Percentiles rank a stretch among this genome's conserved stretches.
phyloP scores from a whole-genome alignment of 1,284 basidiomycete genomes.

The Gymnopus androsaceus region DNA sequence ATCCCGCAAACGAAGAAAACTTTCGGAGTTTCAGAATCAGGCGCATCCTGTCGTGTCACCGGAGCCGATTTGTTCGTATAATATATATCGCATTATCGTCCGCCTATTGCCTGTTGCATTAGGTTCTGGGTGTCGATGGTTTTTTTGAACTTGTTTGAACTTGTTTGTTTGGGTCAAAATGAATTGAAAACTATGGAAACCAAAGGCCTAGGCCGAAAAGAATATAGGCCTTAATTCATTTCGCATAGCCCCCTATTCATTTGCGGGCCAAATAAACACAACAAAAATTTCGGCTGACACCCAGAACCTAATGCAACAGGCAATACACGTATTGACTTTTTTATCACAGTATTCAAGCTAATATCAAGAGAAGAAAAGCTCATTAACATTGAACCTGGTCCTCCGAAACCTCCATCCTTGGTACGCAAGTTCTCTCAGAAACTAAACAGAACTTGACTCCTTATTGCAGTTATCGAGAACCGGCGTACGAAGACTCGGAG shows the following conservation, averaged over 20 bases:
- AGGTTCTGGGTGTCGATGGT: no score
- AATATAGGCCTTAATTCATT: no score
- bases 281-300: no score
- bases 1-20: slow-evolving; percentile 7
- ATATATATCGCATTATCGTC: background rate
- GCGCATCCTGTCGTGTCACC: no score
- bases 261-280: no score
- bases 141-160: no score
- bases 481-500: background rate
- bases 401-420: slow-evolving; percentile 9
- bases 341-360: slow-evolving; percentile 3
- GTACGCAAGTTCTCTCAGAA: background rate
- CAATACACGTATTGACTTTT: background rate
- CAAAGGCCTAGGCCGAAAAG: no score
- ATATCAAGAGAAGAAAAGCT: background rate
- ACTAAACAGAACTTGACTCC: background rate
- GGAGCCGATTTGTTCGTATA: no score
- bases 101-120: background rate
- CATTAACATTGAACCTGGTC: slow-evolving; percentile 1
- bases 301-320: no score
- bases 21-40: background rate
- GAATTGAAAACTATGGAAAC: no score
- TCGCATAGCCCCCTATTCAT: no score
- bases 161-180: no score
- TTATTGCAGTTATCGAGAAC: slow-evolving; percentile 10